Conservation (phyloP, 1,284 basidiomycete genomes). For the Psilocybe mexicana region DNA sequence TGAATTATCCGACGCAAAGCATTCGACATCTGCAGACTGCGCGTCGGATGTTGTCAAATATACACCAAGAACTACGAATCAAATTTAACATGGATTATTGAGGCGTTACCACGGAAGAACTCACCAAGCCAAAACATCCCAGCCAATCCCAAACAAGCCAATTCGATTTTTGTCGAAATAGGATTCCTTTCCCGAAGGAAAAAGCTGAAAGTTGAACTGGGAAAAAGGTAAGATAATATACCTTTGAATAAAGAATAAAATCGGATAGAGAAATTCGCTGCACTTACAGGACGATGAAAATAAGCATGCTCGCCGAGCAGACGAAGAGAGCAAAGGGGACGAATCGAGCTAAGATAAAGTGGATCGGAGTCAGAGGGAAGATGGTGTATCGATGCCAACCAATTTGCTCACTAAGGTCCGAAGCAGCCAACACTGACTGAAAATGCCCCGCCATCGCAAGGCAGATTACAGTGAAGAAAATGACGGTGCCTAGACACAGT, state of each 20-base stretch:
- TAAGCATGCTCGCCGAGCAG: slow-evolving; percentile 63
- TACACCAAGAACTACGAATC: slow-evolving; percentile 60
- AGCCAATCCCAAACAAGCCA: slow-evolving; percentile 65
- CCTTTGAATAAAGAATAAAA: not conserved
- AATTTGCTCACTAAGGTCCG: slow-evolving; percentile 69
- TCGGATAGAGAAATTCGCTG: not conserved
- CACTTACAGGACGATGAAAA: slow-evolving; percentile 65
- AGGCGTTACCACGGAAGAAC: slow-evolving; percentile 27
- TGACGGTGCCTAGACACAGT: slow-evolving; percentile 49
- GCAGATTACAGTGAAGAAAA: slow-evolving; percentile 73
- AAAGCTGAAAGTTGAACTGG: slow-evolving; percentile 62
- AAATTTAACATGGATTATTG: slow-evolving; percentile 14
- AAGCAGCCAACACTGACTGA: slow-evolving; percentile 63
- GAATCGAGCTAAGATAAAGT: slow-evolving; percentile 62
- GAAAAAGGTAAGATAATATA: slow-evolving; percentile 4
- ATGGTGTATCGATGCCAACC: not conserved
- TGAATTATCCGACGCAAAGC: slow-evolving; percentile 59
- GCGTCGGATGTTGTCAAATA: slow-evolving; percentile 72
- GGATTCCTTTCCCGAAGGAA: slow-evolving; percentile 67
- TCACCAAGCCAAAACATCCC: slow-evolving; percentile 79
- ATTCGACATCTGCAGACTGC: slow-evolving; percentile 77
- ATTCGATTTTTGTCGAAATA: slow-evolving; percentile 74
- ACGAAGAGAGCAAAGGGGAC: slow-evolving; percentile 83
- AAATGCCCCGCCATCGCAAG: slow-evolving; percentile 77
- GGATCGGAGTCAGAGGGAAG: slow-evolving; percentile 10